These are phyloP conservation scores for Ascochyta koolunga DNA, from an alignment of 2,329 filamentous ascomycete species.

Conservation along the genomic window DNA sequence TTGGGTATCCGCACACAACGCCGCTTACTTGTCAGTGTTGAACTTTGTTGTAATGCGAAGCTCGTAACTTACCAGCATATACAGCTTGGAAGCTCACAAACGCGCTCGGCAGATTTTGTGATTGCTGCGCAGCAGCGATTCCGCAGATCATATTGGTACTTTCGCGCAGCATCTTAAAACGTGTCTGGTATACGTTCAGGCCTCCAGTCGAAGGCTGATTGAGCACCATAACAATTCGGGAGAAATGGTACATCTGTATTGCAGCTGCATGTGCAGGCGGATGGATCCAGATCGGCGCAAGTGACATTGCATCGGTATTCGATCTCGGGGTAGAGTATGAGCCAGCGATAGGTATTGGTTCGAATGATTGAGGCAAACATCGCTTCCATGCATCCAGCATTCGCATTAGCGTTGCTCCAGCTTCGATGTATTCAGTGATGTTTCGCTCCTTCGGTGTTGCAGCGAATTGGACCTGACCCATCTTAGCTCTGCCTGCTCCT, in stretches of 20 bases:
- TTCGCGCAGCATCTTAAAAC: constrained; percentile 53
- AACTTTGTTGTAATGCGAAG: background rate
- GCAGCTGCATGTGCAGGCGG: constrained; percentile 49
- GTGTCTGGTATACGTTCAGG: constrained; percentile 54
- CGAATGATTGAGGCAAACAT: constrained; percentile 51
- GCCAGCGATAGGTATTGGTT: constrained; percentile 46
- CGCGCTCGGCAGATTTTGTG: constrained; percentile 34
- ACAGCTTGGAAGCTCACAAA: constrained; percentile 40
- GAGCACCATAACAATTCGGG: constrained; percentile 59
- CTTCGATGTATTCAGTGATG: constrained; percentile 47
- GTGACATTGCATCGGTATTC: constrained; percentile 2
- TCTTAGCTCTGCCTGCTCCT: constrained; percentile 40
- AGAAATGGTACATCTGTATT: constrained; percentile 60
- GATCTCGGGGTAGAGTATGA: constrained; percentile 15
- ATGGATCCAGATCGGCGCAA: constrained; percentile 37
- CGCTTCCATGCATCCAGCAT: constrained; percentile 59
- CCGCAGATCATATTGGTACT: constrained; percentile 58
- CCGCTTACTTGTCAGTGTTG: constrained; percentile 12
- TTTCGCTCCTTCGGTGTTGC: constrained; percentile 55
- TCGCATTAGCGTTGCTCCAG: constrained; percentile 54
- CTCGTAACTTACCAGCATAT: constrained; percentile 33
- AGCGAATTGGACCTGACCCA: constrained; percentile 57
- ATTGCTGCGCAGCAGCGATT: constrained; percentile 53
- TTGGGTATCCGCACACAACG: constrained; percentile 28
- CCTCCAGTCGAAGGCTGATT: constrained; percentile 59